phyloP scores from a whole-genome alignment of 495 filamentous ascomycete genomes.

The Lophium mytilinum region DNA sequence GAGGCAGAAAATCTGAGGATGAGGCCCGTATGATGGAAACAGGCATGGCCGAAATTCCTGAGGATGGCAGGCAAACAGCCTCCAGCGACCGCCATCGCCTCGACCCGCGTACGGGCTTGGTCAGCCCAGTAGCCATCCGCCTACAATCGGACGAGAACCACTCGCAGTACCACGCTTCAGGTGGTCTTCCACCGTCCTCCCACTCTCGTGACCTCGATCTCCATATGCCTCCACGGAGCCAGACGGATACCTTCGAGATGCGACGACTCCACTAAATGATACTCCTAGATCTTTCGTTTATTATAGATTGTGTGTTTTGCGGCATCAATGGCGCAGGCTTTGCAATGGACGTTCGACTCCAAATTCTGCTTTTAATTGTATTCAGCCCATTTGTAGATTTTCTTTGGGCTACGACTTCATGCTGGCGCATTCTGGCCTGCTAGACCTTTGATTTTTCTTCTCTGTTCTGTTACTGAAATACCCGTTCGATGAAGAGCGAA shows the following conservation, averaged over 20 bases:
- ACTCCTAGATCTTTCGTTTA: slow-evolving; percentile 1
- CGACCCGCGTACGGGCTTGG: slow-evolving; percentile 29
- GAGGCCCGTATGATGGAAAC: slow-evolving; percentile 29
- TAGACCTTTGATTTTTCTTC: no score
- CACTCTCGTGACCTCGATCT: slow-evolving; percentile 2
- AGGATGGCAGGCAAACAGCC: slow-evolving; percentile 15
- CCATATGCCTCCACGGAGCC: slow-evolving; percentile 13
- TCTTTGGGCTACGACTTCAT: no score
- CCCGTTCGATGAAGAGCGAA: no score
- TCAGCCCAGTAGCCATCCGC: slow-evolving; percentile 28
- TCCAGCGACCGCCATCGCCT: slow-evolving; percentile 14
- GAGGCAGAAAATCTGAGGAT: slow-evolving; percentile 9
- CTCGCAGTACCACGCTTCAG: slow-evolving; percentile 11
- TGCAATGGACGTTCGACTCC: no score
- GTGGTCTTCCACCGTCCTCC: slow-evolving; percentile 3
- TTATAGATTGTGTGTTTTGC: not conserved
- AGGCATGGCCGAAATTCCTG: slow-evolving; percentile 32
- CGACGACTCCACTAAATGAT: slow-evolving; percentile 17
- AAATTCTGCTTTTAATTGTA: no score
- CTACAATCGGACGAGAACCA: slow-evolving; percentile 17
- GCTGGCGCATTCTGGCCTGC: no score
- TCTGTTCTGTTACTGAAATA: no score
- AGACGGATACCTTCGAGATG: slow-evolving; percentile 31
- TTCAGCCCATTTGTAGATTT: no score
- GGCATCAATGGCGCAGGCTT: not conserved